These are phyloP conservation scores for Saposhnikovia divaricata DNA, from an alignment of 129 eudicot species.

Conservation along the genomic window DNA sequence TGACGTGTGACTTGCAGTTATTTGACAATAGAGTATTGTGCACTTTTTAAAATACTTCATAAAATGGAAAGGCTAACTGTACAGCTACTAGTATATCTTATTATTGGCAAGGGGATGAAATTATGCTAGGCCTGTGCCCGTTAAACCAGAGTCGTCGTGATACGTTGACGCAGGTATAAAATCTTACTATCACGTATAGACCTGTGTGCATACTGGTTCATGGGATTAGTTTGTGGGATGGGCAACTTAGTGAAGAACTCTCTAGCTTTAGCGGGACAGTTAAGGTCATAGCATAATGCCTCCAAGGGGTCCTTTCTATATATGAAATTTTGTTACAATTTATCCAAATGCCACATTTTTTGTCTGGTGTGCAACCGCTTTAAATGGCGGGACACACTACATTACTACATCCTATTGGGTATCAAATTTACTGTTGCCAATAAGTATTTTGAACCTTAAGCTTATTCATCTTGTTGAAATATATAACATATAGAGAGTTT, in stretches of 20 bases:
- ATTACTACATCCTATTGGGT: background rate
- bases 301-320: background rate
- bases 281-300: background rate
- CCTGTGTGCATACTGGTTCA: background rate
- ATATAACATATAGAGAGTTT: no score
- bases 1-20: background rate
- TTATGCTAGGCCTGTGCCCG: background rate
- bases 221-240: background rate
- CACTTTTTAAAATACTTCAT: background rate
- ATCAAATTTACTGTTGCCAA: background rate
- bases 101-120: background rate
- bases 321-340: background rate
- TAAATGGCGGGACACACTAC: background rate
- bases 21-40: background rate
- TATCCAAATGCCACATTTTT: background rate
- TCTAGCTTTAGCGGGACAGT: background rate
- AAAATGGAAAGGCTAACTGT: background rate
- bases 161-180: background rate
- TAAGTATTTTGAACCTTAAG: background rate
- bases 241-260: background rate
- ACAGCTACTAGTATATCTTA: background rate
- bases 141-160: background rate
- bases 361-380: background rate
- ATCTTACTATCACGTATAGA: background rate
- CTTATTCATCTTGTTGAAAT: no score